These are phyloP conservation scores for Pestalotiopsis sp. DNA, from an alignment of 2,329 filamentous ascomycete species.

Conservation along the genomic window DNA sequence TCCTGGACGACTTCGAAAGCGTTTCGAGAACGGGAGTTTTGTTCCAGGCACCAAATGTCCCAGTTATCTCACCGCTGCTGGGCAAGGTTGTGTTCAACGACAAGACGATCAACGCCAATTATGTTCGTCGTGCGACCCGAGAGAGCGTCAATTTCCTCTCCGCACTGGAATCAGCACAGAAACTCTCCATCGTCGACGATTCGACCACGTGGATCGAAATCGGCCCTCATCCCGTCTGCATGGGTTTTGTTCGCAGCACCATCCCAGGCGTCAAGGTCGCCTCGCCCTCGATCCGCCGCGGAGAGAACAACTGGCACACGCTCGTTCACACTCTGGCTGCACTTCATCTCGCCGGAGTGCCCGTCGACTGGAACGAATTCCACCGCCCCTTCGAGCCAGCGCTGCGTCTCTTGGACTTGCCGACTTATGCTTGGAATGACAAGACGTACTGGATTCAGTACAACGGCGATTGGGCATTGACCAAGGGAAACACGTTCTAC, in stretches of 20 bases:
- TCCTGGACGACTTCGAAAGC: slow-evolving; percentile 60
- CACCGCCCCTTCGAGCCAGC: slow-evolving; percentile 51
- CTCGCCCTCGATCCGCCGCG: slow-evolving; percentile 55
- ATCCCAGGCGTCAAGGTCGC: slow-evolving; percentile 39
- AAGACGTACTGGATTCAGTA: slow-evolving; percentile 73
- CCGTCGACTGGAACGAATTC: slow-evolving; percentile 73
- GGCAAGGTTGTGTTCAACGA: slow-evolving; percentile 23
- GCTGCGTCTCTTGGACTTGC: slow-evolving; percentile 60
- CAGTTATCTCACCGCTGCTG: slow-evolving; percentile 35
- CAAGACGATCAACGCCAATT: slow-evolving; percentile 56
- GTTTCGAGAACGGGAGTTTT: slow-evolving; percentile 38
- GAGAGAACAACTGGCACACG: slow-evolving; percentile 60
- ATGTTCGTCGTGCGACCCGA: slow-evolving; percentile 63
- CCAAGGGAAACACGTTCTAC: slow-evolving; percentile 53
- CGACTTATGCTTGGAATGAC: slow-evolving; percentile 72
- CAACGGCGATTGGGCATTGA: slow-evolving; percentile 71
- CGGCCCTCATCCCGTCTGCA: slow-evolving; percentile 68
- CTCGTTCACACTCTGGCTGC: slow-evolving; percentile 50
- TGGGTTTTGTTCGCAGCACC: slow-evolving; percentile 52
- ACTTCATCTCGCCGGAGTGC: slow-evolving; percentile 63
- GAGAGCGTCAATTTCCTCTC: slow-evolving; percentile 67
- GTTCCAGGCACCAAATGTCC: slow-evolving; percentile 52
- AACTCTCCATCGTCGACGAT: slow-evolving; percentile 52
- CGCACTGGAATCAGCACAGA: slow-evolving; percentile 54
- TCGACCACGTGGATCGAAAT: slow-evolving; percentile 68